Conservation (phyloP, 495 filamentous ascomycete species). For the Thermochaetoides thermophila region DNA sequence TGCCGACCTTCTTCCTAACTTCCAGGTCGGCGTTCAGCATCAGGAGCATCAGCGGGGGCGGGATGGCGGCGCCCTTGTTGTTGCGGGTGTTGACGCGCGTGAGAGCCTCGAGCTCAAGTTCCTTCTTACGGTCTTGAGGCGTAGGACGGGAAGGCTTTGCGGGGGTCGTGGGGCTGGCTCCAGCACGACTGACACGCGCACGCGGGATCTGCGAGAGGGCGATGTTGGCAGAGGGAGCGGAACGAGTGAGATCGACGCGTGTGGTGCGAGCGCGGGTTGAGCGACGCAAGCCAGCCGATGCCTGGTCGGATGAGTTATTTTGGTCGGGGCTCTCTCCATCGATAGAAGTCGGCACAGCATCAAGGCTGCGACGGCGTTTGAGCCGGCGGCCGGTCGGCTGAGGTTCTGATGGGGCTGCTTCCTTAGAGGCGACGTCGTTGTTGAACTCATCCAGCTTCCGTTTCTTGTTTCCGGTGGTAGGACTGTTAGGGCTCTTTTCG, state of each 20-base stretch:
- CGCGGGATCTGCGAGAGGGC: slow-evolving; percentile 18
- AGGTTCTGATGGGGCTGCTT: no score
- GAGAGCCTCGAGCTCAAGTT: slow-evolving; percentile 34
- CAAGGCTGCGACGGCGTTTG: slow-evolving; percentile 18
- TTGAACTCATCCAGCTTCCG: slow-evolving; percentile 16
- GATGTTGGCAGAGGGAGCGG: slow-evolving; percentile 20
- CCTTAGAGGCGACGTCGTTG: no score
- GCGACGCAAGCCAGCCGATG: slow-evolving; percentile 11
- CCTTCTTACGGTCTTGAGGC: slow-evolving; percentile 24
- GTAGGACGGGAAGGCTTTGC: slow-evolving; percentile 1
- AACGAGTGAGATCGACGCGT: slow-evolving; percentile 12
- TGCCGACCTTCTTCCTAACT: slow-evolving; percentile 17
- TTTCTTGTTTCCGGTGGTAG: slow-evolving; percentile 21
- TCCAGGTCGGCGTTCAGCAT: slow-evolving; percentile 13
- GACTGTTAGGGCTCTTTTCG: slow-evolving; percentile 26
- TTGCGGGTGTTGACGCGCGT: slow-evolving; percentile 39
- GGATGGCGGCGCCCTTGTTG: slow-evolving; percentile 33
- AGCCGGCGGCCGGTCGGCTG: slow-evolving; percentile 10
- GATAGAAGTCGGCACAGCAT: not conserved
- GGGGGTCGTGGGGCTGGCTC: no score
- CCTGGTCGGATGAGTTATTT: not conserved
- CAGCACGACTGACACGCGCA: slow-evolving; percentile 18
- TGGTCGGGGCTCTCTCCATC: no score
- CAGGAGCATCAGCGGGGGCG: slow-evolving; percentile 16
- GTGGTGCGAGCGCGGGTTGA: slow-evolving; percentile 16